Evolutionary conservation across 73 alveolate species (phyloP).

Genomic region (Paramecium caudatum): DNA sequence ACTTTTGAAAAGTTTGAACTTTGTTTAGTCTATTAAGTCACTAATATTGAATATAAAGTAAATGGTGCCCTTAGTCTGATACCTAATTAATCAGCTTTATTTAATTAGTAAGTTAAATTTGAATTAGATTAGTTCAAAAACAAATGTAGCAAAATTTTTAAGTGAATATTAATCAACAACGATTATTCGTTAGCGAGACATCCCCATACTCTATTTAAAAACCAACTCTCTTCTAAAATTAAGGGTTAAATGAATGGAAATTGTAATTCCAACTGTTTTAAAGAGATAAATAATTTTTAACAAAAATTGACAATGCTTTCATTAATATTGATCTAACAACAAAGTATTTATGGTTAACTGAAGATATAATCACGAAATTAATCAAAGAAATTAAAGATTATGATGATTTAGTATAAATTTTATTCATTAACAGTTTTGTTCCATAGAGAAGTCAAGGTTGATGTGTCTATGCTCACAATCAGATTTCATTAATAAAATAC

Average conservation of each 20-base stretch:
- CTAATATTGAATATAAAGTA: background rate
- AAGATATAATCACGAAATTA: background rate
- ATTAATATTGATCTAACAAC: conserved; percentile 1
- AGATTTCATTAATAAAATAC: background rate
- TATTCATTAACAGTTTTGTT: background rate
- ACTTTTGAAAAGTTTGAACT: background rate
- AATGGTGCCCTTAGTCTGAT: background rate
- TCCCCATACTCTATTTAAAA: too few relatives aligned
- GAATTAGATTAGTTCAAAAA: conserved; percentile 32
- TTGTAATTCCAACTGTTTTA: background rate
- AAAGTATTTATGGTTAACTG: background rate
- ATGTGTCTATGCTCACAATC: background rate
- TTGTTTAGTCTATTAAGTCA: background rate
- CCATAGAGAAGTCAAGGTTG: background rate
- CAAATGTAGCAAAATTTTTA: too few relatives aligned
- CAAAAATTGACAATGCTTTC: background rate
- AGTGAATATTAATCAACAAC: too few relatives aligned
- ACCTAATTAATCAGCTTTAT: background rate
- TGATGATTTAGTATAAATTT: background rate
- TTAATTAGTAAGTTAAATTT: conserved; percentile 10
- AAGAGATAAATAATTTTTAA: background rate
- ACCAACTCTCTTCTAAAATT: background rate
- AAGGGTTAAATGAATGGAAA: background rate
- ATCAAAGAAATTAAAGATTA: background rate
- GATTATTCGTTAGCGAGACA: too few relatives aligned